Base-by-base conservation (phyloP, 495 filamentous ascomycete genomes). In the Apiosordaria backusii region DNA sequence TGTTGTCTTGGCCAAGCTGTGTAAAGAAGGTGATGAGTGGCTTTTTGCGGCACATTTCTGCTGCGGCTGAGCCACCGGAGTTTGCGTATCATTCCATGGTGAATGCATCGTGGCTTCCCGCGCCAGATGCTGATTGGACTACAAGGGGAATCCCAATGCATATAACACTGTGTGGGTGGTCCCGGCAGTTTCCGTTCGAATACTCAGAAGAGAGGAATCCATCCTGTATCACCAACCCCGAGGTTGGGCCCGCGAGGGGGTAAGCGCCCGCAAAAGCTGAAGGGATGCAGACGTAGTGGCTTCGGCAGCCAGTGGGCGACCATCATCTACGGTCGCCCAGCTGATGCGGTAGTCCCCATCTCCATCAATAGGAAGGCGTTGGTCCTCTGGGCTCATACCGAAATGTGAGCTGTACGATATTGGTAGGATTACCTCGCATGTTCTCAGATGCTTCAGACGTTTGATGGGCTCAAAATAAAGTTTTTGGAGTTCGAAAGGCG, bases 381-480 rank as follows among this genome's bases (percentile, higher is more conserved):
- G n/a, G 18, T 55, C 52, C 10, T 23, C 27, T 13, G 61, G 25
- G 4, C 26, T 6, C n/a, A 27, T 9, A 35, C 58, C 58, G 58
- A 65, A 27, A 24, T 40, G 15, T 15, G 21, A 19, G 16, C 29
- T 19, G 45, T 52, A 65, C 1, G 67, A 65, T 25, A 15, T 53
- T 6, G 62, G 67, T 53, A 68, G 50, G 45, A 55, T 40, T 16
- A 68, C 35, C 19, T 68, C 63, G 40, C 67, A 68, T 6, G 50
- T 3, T 18, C 54, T 50, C 24, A 68, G 25, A 22, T 53, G 61
- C 35, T 50, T 68, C 16, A 65, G 52, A 3, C 66, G 66, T 0
- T 16, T 50, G 6, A 68, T 65, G n/a, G 66, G 66, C 5, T 29
- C 59, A 13, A 68, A 53, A 24, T 68, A 68, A 2, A 62, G n/a